Base-by-base conservation (phyloP, 1,284 basidiomycete species). In the Exsudoporus floridanus region DNA sequence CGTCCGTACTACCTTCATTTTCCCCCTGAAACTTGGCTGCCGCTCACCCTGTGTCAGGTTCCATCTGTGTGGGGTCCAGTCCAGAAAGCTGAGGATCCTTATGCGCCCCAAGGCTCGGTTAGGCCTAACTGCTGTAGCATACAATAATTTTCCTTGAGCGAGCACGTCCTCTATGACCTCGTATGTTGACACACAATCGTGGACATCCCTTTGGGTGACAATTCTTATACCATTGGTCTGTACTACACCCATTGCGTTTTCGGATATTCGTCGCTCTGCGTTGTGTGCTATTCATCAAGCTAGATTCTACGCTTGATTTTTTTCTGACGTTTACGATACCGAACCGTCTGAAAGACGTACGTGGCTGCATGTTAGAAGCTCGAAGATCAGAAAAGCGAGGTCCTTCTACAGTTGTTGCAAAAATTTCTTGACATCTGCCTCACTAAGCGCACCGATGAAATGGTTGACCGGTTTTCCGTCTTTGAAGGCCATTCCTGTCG, bases 31-130 rank as follows among this genome's bases (percentile, higher is more conserved):
- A 5, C 25, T 25, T 18, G 41, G 48, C 37, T 28, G 19, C 52
- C 21, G 30, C 57, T 56, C 52, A 59, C 55, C 34, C 56, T 30
- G n/a, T 46, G 27, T 41, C 61, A 92, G 87, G 84, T 93, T 43
- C 92, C 94, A 16, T 92, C 88, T 25, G 89, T 96, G 2, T 97
- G 92, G 93, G 92, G 92, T 7, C 85, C 88, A 31, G 83, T 92
- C n/a, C 82, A 83, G 55, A 89, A 86, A 69, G 81, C 82, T 46
- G 88, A 92, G 58, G 90, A 93, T 67, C 91, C 91, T 53, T 92
- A 92, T 64, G 86, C 84, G 39, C 84, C 83, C 54, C 81, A 59
- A 46, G 44, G 55, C 45, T 50, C 69, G 25, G 53, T 55, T 31
- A 65, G 61, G 4, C 25, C 60, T 14, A 57, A 25, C 12, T 69